Evolutionary conservation across 2,329 filamentous ascomycete genomes (phyloP).

Genomic region (Cladophialophora psammophila): DNA sequence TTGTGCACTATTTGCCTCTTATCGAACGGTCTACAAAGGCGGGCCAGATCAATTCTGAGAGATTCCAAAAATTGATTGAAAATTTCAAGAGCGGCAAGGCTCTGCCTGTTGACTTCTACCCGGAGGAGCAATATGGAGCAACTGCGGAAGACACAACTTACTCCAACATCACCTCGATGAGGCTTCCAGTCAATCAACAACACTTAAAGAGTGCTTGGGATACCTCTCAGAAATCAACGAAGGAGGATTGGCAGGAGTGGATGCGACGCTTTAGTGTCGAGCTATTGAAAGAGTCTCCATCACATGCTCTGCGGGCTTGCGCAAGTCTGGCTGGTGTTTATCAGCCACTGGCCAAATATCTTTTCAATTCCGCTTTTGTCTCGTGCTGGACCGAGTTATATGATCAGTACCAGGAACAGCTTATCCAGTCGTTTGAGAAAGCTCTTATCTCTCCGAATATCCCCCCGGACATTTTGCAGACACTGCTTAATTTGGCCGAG

Average conservation of each 20-base stretch:
- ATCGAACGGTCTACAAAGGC: constrained; percentile 84
- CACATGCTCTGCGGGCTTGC: constrained; percentile 91
- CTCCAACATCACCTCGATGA: constrained; percentile 67
- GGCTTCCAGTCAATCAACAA: constrained; percentile 95
- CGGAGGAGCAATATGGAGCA: constrained; percentile 79
- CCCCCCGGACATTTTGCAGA: constrained; percentile 91
- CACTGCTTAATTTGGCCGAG: constrained; percentile 93
- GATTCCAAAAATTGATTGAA: constrained; percentile 89
- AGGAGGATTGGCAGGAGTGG: constrained; percentile 99
- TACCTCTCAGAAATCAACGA: constrained; percentile 93
- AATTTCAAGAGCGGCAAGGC: constrained; percentile 95
- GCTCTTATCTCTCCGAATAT: constrained; percentile 95
- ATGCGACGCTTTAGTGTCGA: constrained; percentile 96
- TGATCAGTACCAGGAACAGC: constrained; percentile 94
- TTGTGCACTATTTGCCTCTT: constrained; percentile 90
- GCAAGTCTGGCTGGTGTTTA: constrained; percentile 90
- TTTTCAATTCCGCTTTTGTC: constrained; percentile 99
- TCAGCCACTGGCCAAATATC: constrained; percentile 84
- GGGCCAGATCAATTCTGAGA: constrained; percentile 84
- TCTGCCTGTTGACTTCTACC: constrained; percentile 91
- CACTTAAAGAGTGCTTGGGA: constrained; percentile 98
- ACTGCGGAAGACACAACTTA: constrained; percentile 72
- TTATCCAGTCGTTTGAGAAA: constrained; percentile 93
- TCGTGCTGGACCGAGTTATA: constrained; percentile 99
- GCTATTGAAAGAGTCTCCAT: constrained; percentile 91